These are phyloP conservation scores for Agrocybe chaxingu DNA, from an alignment of 768 basidiomycete genomes.

Conservation along the genomic window DNA sequence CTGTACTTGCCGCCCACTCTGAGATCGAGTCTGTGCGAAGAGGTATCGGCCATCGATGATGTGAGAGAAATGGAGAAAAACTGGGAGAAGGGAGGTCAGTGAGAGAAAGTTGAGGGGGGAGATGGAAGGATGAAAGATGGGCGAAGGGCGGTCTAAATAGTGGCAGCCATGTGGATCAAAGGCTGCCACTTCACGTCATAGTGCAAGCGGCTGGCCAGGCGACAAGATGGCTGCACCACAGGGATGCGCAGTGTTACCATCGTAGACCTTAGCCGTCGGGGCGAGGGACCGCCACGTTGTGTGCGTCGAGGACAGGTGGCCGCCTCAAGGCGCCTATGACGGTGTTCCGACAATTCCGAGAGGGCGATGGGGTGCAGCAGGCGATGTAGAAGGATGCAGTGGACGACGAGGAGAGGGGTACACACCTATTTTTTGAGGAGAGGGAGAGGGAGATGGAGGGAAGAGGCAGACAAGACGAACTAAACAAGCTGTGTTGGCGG, in stretches of 20 bases:
- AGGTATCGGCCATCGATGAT: constrained; percentile 67
- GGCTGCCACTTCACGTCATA: constrained; percentile 33
- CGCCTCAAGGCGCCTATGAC: constrained; percentile 1
- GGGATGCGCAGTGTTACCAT: constrained; percentile 1
- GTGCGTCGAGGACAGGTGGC: constrained; percentile 14
- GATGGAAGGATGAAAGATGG: constrained; percentile 19
- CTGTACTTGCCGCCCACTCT: constrained; percentile 94
- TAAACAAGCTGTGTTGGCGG: constrained; percentile 47
- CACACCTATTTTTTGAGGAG: constrained; percentile 20
- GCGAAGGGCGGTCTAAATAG: constrained; percentile 31
- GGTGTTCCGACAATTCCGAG: neutral
- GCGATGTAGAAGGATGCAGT: neutral
- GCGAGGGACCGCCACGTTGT: constrained; percentile 23
- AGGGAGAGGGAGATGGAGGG: constrained; percentile 19
- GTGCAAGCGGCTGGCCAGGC: constrained; percentile 26
- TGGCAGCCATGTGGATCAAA: constrained; percentile 40
- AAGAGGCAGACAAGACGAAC: constrained; percentile 39
- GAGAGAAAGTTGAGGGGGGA: constrained; percentile 12
- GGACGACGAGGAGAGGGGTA: constrained; percentile 7
- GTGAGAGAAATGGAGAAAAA: constrained; percentile 17
- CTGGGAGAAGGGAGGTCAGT: constrained; percentile 14
- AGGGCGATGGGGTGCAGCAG: neutral
- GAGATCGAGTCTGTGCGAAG: constrained; percentile 74
- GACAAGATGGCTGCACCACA: constrained; percentile 8
- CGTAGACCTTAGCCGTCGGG: constrained; percentile 10